These are phyloP conservation scores for Podila clonocystis DNA, from an alignment of 192 early-diverging fungal genomes.

Conservation along the genomic window DNA sequence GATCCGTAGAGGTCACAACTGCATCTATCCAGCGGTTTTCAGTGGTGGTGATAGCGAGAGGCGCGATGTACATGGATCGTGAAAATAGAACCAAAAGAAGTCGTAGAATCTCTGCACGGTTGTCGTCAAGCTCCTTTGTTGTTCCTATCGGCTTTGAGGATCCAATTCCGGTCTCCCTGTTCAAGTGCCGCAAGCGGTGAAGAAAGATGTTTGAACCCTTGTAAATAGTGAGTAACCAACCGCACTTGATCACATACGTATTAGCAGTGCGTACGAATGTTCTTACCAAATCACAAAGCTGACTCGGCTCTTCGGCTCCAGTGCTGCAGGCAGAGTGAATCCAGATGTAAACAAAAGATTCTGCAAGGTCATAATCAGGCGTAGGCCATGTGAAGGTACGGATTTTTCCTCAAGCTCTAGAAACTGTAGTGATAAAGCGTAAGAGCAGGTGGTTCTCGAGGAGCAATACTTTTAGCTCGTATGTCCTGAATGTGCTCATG, in stretches of 20 bases:
- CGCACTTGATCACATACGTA: background rate
- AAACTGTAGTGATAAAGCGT: background rate
- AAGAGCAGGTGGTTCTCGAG: no score
- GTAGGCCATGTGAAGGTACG: slow-evolving; percentile 57
- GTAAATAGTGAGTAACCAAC: background rate
- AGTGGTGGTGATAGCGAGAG: slow-evolving; percentile 55
- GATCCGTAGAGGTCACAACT: slow-evolving; percentile 65
- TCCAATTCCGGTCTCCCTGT: slow-evolving; percentile 77
- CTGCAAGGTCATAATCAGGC: slow-evolving; percentile 59
- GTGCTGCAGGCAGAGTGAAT: slow-evolving; percentile 72
- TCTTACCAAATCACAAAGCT: slow-evolving; percentile 74
- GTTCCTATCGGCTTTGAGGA: slow-evolving; percentile 74
- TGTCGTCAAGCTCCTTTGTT: slow-evolving; percentile 72
- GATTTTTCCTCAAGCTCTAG: slow-evolving; percentile 7
- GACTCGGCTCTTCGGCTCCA: slow-evolving; percentile 52
- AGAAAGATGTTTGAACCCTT: background rate
- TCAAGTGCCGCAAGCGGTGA: background rate
- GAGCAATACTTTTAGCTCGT: no score
- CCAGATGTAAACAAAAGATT: slow-evolving; percentile 74
- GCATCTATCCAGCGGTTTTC: slow-evolving; percentile 68
- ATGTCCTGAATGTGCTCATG: no score
- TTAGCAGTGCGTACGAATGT: background rate
- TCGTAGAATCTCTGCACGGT: slow-evolving; percentile 83
- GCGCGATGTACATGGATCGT: slow-evolving; percentile 79
- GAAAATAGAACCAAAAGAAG: slow-evolving; percentile 84